These are phyloP conservation scores for Apiotrichum mycotoxinovorans DNA, from an alignment of 1,284 basidiomycete genomes.

Conservation along the genomic window DNA sequence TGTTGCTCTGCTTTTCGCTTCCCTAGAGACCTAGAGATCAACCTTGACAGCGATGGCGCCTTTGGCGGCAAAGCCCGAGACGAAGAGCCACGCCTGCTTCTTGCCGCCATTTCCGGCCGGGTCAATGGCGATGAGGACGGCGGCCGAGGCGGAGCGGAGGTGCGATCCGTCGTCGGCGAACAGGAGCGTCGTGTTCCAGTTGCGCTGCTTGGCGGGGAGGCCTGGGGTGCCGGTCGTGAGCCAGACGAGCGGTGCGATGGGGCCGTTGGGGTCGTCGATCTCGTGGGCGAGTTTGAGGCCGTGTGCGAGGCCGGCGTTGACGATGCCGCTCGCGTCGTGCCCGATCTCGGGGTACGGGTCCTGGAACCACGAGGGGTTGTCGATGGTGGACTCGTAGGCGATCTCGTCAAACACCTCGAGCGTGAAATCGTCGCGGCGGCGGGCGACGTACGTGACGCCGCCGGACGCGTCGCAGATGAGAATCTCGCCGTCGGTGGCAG, in stretches of 20 bases:
- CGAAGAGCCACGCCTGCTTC: conserved; percentile 31
- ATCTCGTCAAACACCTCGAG: conserved; percentile 10
- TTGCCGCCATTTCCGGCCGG: conserved; percentile 19
- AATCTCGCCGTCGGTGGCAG: conserved; percentile 17
- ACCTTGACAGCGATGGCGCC: conserved; percentile 22
- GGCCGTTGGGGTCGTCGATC: neutral
- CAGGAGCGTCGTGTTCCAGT: conserved; percentile 13
- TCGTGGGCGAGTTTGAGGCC: conserved; percentile 11
- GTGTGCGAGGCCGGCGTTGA: conserved; percentile 27
- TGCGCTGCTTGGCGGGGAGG: neutral
- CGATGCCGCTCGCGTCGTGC: conserved; percentile 21
- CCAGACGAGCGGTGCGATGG: conserved; percentile 16
- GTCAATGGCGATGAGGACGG: conserved; percentile 23
- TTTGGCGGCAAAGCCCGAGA: conserved; percentile 24
- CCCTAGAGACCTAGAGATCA: conserved; percentile 15
- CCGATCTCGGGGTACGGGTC: conserved; percentile 24
- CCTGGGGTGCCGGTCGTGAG: conserved; percentile 8
- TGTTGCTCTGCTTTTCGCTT: too few relatives aligned
- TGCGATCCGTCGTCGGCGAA: conserved; percentile 26
- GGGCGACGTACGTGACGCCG: conserved; percentile 18
- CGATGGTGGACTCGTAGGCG: conserved; percentile 21
- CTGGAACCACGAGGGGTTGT: conserved; percentile 34
- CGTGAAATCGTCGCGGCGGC: conserved; percentile 1
- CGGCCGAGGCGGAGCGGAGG: conserved; percentile 21
- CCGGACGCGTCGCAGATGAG: conserved; percentile 28